Percentiles rank a stretch among this genome's conserved stretches.
Conservation (phyloP, 352 stramenopile genomes). For the Thalassiosira exigua region DNA sequence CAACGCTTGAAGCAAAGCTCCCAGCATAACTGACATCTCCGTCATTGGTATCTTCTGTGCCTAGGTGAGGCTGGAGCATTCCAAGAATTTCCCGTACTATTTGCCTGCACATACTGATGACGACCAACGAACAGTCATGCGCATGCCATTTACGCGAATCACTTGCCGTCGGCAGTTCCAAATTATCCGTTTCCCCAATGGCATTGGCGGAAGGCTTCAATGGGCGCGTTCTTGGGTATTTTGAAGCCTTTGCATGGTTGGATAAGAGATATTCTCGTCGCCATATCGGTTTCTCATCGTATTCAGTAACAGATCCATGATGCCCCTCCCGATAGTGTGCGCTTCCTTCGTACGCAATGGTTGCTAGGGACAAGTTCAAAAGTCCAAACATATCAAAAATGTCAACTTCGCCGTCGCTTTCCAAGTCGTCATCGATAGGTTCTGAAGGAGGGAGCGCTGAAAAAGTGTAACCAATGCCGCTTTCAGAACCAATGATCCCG, state of each 20-base stretch:
- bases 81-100: conserved; percentile 79
- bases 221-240: conserved; percentile 36
- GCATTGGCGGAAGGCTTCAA: conserved; percentile 31
- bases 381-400: conserved; percentile 85
- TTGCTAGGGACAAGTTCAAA: conserved; percentile 79
- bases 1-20: too few species aligned
- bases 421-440: conserved; percentile 37
- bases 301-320: conserved; percentile 32
- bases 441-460: conserved; percentile 25
- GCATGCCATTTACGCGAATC: conserved; percentile 77
- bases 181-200: conserved; percentile 18
- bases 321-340: conserved; percentile 60
- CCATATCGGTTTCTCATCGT: conserved; percentile 66
- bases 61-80: conserved; percentile 63
- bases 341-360: conserved; percentile 83
- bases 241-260: conserved; percentile 41
- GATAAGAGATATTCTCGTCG: conserved; percentile 78
- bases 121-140: conserved; percentile 80
- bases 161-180: conserved; percentile 51
- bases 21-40: conserved; percentile 26
- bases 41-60: conserved; percentile 28
- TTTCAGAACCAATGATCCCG: conserved; percentile 58
- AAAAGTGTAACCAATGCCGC: conserved; percentile 30
- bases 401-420: conserved; percentile 53
- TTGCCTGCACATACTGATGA: conserved; percentile 78